Base-by-base conservation (phyloP, 1,139 yeast species). In the Taiozyma onychis region DNA sequence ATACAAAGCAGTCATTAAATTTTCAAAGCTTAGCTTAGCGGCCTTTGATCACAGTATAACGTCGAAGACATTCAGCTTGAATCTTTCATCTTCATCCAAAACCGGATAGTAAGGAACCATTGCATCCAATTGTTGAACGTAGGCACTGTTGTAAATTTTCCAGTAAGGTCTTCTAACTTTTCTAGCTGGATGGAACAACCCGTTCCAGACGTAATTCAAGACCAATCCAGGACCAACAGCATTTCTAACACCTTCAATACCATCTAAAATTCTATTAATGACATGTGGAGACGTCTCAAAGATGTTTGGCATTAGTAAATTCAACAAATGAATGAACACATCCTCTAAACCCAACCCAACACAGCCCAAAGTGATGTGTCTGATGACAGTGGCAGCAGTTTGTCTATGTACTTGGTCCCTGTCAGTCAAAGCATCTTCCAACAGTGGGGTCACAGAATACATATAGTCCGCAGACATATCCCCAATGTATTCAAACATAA, bases 281-380 rank as follows among this genome's bases (percentile, higher is more conserved):
- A 91, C 98, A 67, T 95, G 99, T 0, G 98, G 98, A 0, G 97
- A 89, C 0, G 96, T 88, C 64, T 91, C 98, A 64, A 82, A 90
- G 3, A 93, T 74, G 64, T 90, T 91, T 1, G 98, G 97, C 64
- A 89, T 67, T 21, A 91, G 66, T 47, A 89, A 72, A 62, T 91
- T 88, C 61, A 90, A 68, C 49, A 81, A 77, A 65, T 90, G 96
- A 11, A 88, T 65, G 66, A 85, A 81, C 30, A 86, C 87, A 56
- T 85, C 95, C 56, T 85, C 95, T 54, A 80, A 75, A 0, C 93
- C 89, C 13, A 76, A 66, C 0, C 97, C 97, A 42, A 78, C 72
- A 62, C 95, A 83, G 34, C 91, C 87, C 41, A 90, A 66, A 0
- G 97, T 89, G 63, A 93, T 73, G 59, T 90, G 96, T 61, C 81